Evolutionary conservation across 176 grass and related monocot species (phyloP), one percentile per base, ranked within the genome.

Genomic region (Oryza officinalis): DNA sequence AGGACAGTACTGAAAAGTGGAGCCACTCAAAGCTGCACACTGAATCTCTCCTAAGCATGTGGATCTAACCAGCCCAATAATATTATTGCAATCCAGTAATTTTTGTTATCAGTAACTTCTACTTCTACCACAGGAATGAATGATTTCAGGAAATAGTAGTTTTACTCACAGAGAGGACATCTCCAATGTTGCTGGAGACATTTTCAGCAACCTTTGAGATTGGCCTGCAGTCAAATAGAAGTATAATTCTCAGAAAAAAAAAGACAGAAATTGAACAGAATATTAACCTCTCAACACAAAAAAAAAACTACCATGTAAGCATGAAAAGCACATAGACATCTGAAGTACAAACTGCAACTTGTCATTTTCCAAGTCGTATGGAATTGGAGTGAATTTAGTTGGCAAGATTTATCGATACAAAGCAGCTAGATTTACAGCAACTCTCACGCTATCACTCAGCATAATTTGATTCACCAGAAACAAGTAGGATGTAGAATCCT

Each of bases 181-280:
- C 92, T 8, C 91, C 94, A 63, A 93, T 87, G 71, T 94, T 94
- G 77, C 40, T 84, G 41, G 94, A 97, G 84, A 92, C 88, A 33
- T 94, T 97, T 87, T 90, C 89, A 57, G 91, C 94, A 40, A 84
- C 83, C 72, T 92, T 89, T 45, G 91, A 79, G 83, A 91, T 82
- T 63, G 88, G 90, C 94, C 94, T 97, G 84, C 75, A 60, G 69
- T 67, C 12, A 84, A 66, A 63, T 27, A 25, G 3, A 54, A 30
- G 35, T 17, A 41, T n/a, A 81, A 18, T 22, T 40, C 5, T 71
- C 47, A 81, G 46, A 20, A 18, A 65, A 17, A 71, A 26, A 7
- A 6, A 7, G 0, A 57, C 6, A 25, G 0, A 45, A 2, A 28
- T 0, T 69, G 44, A 14, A 8, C 63, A 64, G 28, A 49, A 25